Evolutionary conservation across 2,329 filamentous ascomycete species (phyloP).

Genomic region (Xylaria sp.): DNA sequence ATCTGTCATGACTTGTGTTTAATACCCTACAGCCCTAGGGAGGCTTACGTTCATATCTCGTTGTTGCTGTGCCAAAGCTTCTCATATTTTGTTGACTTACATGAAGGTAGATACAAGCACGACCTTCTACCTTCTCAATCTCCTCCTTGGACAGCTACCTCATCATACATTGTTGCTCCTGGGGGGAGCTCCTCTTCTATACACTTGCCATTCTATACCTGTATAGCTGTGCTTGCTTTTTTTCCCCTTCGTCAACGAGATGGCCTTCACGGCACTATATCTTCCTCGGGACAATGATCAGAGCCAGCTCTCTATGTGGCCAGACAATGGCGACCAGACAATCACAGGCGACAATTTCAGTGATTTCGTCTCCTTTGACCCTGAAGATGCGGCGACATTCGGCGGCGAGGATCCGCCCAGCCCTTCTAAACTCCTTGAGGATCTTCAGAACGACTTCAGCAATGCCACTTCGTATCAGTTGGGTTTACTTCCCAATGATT

Average conservation of each 20-base stretch:
- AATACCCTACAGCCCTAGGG: conserved; percentile 44
- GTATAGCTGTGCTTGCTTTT: conserved; percentile 37
- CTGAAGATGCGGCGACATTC: conserved; percentile 42
- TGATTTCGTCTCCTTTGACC: conserved; percentile 51
- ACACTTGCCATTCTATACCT: conserved; percentile 30
- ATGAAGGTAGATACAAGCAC: conserved; percentile 44
- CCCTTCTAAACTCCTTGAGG: conserved; percentile 49
- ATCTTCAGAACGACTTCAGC: conserved; percentile 40
- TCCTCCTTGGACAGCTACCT: conserved; percentile 36
- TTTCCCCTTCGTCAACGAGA: conserved; percentile 37
- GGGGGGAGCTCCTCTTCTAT: conserved; percentile 35
- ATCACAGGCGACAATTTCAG: conserved; percentile 49
- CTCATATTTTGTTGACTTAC: conserved; percentile 50
- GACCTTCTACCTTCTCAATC: conserved; percentile 32
- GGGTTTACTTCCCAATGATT: conserved; percentile 35
- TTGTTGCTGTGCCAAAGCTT: conserved; percentile 49
- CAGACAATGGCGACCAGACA: conserved; percentile 47
- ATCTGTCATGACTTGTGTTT: conserved; percentile 44
- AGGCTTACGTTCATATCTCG: conserved; percentile 47
- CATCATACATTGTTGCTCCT: conserved; percentile 33
- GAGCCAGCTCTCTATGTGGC: conserved; percentile 45
- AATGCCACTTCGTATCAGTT: conserved; percentile 41
- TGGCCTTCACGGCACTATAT: conserved; percentile 49
- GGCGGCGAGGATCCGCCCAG: conserved; percentile 47
- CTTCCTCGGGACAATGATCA: conserved; percentile 50